Percentiles rank a stretch among this genome's conserved stretches.
Conservation (phyloP, 163 green algal species). For the Chlamydomonas reinhardtii region DNA sequence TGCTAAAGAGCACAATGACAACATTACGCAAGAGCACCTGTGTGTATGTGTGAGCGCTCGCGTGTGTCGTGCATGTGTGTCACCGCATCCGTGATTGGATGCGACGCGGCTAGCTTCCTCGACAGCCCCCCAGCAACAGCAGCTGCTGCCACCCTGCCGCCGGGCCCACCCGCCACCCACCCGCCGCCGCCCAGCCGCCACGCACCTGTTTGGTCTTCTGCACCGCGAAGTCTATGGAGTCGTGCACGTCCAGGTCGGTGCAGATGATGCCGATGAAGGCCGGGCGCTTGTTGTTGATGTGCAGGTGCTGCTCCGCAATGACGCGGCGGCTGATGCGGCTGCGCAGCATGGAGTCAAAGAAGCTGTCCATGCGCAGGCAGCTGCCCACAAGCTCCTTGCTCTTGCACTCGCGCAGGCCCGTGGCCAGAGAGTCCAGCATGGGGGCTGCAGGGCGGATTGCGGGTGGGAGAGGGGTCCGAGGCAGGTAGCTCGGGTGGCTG, state of each 20-base stretch:
- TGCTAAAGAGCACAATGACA: no score
- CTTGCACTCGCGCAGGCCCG: constrained; percentile 84
- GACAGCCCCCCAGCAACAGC: no score
- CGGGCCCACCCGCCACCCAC: no score
- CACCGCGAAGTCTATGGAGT: constrained; percentile 80
- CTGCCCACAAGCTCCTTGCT: constrained; percentile 81
- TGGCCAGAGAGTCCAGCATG: constrained; percentile 89
- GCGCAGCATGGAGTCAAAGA: constrained; percentile 91
- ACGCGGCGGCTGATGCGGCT: constrained; percentile 86
- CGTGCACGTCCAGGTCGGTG: constrained; percentile 76
- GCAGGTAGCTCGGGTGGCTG: no score
- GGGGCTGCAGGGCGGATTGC: constrained; percentile 64
- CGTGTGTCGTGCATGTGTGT: no score
- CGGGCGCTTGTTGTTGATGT: constrained; percentile 54
- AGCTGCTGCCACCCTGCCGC: no score
- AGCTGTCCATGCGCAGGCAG: constrained; percentile 85
- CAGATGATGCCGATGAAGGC: constrained; percentile 87
- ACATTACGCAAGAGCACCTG: no score
- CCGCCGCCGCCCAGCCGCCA: no score
- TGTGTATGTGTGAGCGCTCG: no score
- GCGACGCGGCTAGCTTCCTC: no score
- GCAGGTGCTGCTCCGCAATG: constrained; percentile 92
- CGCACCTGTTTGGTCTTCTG: constrained; percentile 74
- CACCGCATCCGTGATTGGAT: no score
- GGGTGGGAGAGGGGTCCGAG: neutral